Evolutionary conservation across 163 green algal genomes (phyloP).

Genomic region (Chlorella variabilis): DNA sequence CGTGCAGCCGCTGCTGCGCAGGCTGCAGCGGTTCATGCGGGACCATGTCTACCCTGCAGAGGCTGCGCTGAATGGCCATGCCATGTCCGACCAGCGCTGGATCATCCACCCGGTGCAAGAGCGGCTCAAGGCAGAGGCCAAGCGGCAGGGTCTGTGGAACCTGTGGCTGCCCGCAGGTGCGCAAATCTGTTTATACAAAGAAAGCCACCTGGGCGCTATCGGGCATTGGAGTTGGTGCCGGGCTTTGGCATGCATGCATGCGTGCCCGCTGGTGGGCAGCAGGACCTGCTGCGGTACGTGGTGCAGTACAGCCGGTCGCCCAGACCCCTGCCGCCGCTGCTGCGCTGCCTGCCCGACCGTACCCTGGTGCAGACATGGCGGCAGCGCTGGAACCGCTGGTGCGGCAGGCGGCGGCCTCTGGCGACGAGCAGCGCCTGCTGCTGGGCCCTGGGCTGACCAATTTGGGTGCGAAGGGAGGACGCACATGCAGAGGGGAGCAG

Average conservation of each 20-base stretch:
- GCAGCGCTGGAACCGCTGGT: slow-evolving; percentile 55
- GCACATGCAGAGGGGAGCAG: too few species aligned
- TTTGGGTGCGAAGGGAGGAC: slow-evolving; percentile 38
- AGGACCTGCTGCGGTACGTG: too few species aligned
- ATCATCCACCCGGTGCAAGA: slow-evolving; percentile 85
- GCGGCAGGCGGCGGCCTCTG: background rate
- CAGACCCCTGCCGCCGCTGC: background rate
- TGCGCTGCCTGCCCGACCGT: background rate
- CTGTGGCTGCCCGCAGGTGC: slow-evolving; percentile 85
- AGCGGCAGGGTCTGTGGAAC: slow-evolving; percentile 91
- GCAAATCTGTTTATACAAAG: too few species aligned
- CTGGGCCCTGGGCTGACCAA: slow-evolving; percentile 84
- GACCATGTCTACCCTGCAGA: slow-evolving; percentile 82
- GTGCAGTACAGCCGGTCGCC: too few species aligned
- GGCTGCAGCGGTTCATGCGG: slow-evolving; percentile 76
- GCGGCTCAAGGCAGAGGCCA: slow-evolving; percentile 80
- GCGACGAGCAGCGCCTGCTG: slow-evolving; percentile 39
- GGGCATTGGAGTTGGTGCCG: too few species aligned
- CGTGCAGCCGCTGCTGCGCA: slow-evolving; percentile 50
- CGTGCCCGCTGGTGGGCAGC: slow-evolving; percentile 24
- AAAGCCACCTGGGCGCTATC: too few species aligned
- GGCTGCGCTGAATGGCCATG: slow-evolving; percentile 62
- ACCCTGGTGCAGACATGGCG: slow-evolving; percentile 55
- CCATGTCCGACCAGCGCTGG: slow-evolving; percentile 68
- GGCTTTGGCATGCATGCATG: too few species aligned